These are phyloP conservation scores for Trichoderma erinaceum DNA, from an alignment of 495 filamentous ascomycete species.

Conservation along the genomic window DNA sequence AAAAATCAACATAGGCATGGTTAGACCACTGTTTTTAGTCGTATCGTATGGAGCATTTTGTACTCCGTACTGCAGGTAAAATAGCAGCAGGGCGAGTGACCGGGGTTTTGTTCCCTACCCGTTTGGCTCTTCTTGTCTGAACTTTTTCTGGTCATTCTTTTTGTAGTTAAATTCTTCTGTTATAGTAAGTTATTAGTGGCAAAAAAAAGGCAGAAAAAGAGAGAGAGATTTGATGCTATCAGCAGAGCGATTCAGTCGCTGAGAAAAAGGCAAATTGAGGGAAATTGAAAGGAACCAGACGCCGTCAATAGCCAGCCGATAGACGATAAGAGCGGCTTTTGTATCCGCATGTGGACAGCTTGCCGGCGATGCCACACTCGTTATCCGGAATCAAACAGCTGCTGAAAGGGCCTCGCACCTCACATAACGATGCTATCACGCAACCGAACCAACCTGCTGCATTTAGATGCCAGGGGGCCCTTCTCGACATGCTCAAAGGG, in stretches of 20 bases:
- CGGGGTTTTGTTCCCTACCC: background rate
- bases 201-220: too few relatives aligned
- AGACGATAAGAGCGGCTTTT: background rate
- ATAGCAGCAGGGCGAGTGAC: background rate
- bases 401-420: slow-evolving; percentile 5
- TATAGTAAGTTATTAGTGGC: too few relatives aligned
- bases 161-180: too few relatives aligned
- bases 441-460: background rate
- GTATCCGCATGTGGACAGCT: background rate
- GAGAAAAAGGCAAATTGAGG: too few relatives aligned
- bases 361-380: background rate
- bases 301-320: background rate
- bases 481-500: background rate
- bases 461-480: background rate
- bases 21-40: background rate
- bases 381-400: background rate
- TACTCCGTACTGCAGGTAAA: background rate
- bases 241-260: background rate
- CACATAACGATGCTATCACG: slow-evolving; percentile 8
- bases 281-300: too few relatives aligned
- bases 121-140: background rate
- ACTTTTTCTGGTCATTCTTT: too few relatives aligned
- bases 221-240: background rate
- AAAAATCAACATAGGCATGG: too few relatives aligned
- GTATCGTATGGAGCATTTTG: background rate